Base-by-base conservation (phyloP, 768 basidiomycete species). In the Tephrocybe sp. region DNA sequence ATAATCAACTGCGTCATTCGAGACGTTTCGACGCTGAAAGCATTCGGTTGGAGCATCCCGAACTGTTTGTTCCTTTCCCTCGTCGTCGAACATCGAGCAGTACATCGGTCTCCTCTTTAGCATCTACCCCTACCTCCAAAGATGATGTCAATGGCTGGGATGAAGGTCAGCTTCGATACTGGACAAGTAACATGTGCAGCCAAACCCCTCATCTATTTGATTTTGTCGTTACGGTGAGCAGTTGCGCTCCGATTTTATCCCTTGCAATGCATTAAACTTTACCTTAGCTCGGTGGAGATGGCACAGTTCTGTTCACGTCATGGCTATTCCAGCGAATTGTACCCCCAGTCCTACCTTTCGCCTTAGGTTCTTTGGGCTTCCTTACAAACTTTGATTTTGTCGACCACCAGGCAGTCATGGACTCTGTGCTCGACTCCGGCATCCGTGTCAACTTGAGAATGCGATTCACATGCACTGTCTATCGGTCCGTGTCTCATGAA, bases 291-390 rank as follows among this genome's bases (percentile, higher is more conserved):
- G 97, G 97, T 41, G 97, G 97, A 9, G 97, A 99, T 65, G 97
- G 97, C 12, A 99, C 97, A 0, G 95, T 98, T 2, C 81, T 99
- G 14, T 99, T 98, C 73, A 97, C 97, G 4, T 98, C 97, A 3
- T 98, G 97, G 97, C 76, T 99, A 26, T 99, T 99, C 75, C 97
- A 99, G 67, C 85, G 86, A 47, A 93, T 99, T 62, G 97, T 98
- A 14, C 97, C 97, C n/a, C 97, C 97, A 11, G 93, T 98, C 32
- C 86, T 99, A 12, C 86, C 97, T 1, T 99, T 99, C 67, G 95
- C 97, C 1, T 80, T 99, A 23, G 97, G 97, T 38, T 98, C 96
- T 4, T 82, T 99, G 21, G 96, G 97, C 41, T 99, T 99, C 73
- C 87, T 95, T 48, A 98, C 93, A 37, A 97, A 94, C 65, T 98